Conservation (phyloP, 176 grass and related monocot species). For the Thinopyrum elongatum region DNA sequence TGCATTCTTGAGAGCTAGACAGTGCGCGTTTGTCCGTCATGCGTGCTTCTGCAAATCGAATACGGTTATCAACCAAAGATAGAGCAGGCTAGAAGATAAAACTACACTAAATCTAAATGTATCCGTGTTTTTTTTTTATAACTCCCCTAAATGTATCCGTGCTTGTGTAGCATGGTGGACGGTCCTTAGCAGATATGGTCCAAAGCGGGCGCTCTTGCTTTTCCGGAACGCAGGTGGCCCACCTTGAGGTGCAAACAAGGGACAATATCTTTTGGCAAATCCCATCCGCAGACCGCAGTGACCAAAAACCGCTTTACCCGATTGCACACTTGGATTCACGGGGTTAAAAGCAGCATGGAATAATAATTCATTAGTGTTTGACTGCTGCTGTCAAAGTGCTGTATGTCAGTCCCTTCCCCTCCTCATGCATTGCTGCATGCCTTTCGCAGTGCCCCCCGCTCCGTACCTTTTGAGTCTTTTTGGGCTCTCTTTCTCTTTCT, state of each 20-base stretch:
- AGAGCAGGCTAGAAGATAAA: background rate
- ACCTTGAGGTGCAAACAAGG: background rate
- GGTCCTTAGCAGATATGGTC: background rate
- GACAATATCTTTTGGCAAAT: constrained; percentile 34
- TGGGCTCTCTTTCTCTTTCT: constrained; percentile 14
- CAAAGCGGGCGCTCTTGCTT: background rate
- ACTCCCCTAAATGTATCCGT: too few species aligned
- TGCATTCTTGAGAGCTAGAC: background rate
- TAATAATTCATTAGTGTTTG: constrained; percentile 42
- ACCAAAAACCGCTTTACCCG: constrained; percentile 41
- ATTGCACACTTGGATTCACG: constrained; percentile 29
- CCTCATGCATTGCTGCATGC: constrained; percentile 30
- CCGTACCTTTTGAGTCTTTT: constrained; percentile 45
- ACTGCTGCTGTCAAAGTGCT: background rate
- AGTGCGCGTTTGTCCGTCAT: background rate
- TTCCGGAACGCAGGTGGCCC: background rate
- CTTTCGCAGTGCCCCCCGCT: constrained; percentile 24
- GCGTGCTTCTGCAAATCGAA: too few species aligned
- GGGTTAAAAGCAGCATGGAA: constrained; percentile 32
- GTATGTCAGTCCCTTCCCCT: constrained; percentile 29
- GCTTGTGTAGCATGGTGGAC: background rate
- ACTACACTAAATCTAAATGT: too few species aligned
- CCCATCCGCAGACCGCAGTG: constrained; percentile 33
- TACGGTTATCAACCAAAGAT: background rate
- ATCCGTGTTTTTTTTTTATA: too few species aligned